Evolutionary conservation across 2,329 filamentous ascomycete genomes (phyloP), one percentile per base, ranked within the genome.

Genomic region (Tothia fuscella): DNA sequence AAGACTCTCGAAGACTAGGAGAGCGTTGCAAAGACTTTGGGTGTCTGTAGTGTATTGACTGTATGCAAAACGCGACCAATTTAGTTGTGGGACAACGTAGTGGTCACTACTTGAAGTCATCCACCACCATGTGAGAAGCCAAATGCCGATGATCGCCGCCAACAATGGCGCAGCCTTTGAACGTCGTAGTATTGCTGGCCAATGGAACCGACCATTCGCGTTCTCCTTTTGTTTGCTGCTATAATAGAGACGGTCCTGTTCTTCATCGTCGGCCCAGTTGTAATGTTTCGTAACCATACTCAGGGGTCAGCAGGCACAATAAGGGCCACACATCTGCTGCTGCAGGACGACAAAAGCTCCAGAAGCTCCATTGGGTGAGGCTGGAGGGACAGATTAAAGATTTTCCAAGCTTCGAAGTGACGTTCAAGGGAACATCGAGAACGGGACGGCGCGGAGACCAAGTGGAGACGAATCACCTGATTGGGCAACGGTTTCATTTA

Each of bases 1-100:
- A 24, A 69, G 56, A 29, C 62, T 52, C 40, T 67, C 64, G 46
- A 68, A 62, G 14, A 68, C 49, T 50, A 69, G 60, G 26, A 67
- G 42, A 4, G 61, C 57, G 48, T 64, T 63, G 52, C 64, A 67
- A 16, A 67, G 55, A 20, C 61, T 59, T 28, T 58, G 53, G 41
- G 53, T 54, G 45, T 65, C 58, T 6, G 62, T 66, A 30, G 60
- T 62, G 48, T 65, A 66, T 31, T 64, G 53, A 25, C 56, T 60
- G 47, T 66, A 67, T 13, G 64, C 64, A 45, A 55, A 64, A 17
- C 52, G 53, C 6, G 49, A 55, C 61, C 62, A 65, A 42, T 62
- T 57, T 43, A 65, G 7, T 16, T n/a, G n/a, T n/a, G n/a, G n/a
- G n/a, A n/a, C n/a, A n/a, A n/a, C n/a, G n/a, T n/a, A n/a, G n/a